Base-by-base conservation (phyloP, 1,139 yeast species). In the Taiozyma sp. region DNA sequence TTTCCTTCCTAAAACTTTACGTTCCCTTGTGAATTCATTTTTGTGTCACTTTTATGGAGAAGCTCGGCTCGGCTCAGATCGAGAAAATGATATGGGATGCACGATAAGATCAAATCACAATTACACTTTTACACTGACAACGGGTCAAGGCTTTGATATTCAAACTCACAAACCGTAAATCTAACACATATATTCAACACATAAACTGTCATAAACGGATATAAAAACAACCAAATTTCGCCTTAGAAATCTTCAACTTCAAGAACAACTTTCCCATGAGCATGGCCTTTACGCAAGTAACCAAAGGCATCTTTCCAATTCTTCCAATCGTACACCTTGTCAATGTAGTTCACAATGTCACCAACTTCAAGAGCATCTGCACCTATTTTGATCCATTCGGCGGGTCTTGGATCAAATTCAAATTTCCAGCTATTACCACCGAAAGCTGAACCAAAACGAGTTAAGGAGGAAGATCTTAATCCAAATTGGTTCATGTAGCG, bases 221-320 rank as follows among this genome's bases (percentile, higher is more conserved):
- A 32, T 32, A n/a, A 14, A 16, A 32, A 14, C 30, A 28, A 9
- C 11, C 3, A 28, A 28, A 3, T 3, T 9, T 16, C 21, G 21
- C 9, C 4, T 44, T 56, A 70, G 51, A 71, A 71, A 46, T 61
- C 63, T 51, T 72, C 76, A 24, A 69, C 68, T 40, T 70, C 61
- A 43, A 72, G 51, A 6, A 87, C 76, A 48, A 87, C 70, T 64
- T 87, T 88, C 32, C 96, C 96, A 53, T 75, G 77, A n/a, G 82
- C 80, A 51, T 72, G 75, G 45, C 81, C 80, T 3, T 72, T 63
- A 29, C 65, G 68, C 51, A 85, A 68, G 56, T 70, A 73, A 3
- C 75, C 75, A 50, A 77, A 67, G 0, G 91, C 95, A n/a, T 72
- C 67, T 45, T 72, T 62, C 54, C 71, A 74, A 8, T 82, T 73